A percentile compares a stretch with the other conserved stretches of the same genome.
Conservation (phyloP, 441 rosid genomes). For the Cnidoscolus chayamansa region DNA sequence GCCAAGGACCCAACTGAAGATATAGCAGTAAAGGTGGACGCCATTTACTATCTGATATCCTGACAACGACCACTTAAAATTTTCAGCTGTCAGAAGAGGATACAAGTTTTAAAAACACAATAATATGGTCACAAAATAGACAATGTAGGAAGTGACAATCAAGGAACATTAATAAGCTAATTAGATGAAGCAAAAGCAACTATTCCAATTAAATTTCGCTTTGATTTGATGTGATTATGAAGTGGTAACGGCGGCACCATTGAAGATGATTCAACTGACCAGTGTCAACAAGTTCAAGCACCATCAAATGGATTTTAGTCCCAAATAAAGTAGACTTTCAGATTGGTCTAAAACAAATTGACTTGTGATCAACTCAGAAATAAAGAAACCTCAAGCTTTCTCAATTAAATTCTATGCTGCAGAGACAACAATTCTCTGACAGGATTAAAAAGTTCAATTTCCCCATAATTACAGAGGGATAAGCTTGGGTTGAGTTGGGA, state of each 20-base stretch:
- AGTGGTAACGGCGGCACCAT: background rate
- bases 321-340: background rate
- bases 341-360: background rate
- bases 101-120: background rate
- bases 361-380: background rate
- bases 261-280: background rate
- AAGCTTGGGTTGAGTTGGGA: background rate
- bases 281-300: background rate
- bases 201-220: background rate
- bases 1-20: constrained; percentile 63
- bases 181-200: background rate
- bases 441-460: background rate
- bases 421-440: background rate
- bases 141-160: background rate
- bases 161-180: background rate
- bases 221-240: background rate
- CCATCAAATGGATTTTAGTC: background rate
- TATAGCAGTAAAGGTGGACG: constrained; percentile 60
- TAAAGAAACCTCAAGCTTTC: background rate
- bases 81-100: background rate
- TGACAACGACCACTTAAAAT: background rate
- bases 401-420: background rate
- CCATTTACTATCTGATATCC: constrained; percentile 42
- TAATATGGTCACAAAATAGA: background rate
- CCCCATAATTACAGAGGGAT: background rate